Evolutionary conservation across 345 rosid species (phyloP).

Genomic region (Eucalyptus viminalis): DNA sequence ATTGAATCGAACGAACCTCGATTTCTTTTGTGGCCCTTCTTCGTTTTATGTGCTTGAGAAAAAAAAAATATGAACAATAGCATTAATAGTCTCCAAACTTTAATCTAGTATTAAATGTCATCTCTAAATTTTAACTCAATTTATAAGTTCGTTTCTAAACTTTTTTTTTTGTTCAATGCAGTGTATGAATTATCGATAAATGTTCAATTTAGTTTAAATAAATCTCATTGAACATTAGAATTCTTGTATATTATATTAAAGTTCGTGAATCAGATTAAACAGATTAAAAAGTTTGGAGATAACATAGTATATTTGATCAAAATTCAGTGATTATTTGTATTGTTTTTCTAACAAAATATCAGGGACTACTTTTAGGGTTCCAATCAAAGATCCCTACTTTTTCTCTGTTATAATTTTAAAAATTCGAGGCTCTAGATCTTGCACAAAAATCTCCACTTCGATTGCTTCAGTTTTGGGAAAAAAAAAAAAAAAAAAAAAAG

Average conservation of each 20-base stretch:
- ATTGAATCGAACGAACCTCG: not conserved
- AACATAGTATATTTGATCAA: fast-evolving
- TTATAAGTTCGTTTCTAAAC: fast-evolving
- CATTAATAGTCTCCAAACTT: not conserved
- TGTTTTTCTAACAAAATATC: not conserved
- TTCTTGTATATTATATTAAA: fast-evolving
- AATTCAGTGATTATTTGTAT: not conserved
- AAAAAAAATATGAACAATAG: not conserved
- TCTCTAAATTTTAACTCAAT: not conserved
- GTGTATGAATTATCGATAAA: not conserved
- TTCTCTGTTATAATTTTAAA: not conserved
- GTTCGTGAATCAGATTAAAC: fast-evolving
- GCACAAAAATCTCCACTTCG: not conserved
- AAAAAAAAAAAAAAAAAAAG: fast-evolving
- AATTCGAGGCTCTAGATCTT: not conserved
- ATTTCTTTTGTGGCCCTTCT: not conserved
- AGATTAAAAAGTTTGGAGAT: not conserved
- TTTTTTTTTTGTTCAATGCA: not conserved
- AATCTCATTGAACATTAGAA: not conserved
- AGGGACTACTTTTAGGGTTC: not conserved
- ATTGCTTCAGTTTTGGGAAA: not conserved
- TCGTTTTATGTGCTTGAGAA: not conserved
- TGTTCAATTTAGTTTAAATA: not conserved
- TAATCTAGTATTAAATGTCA: fast-evolving
- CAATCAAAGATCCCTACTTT: not conserved